phyloP scores from a whole-genome alignment of 495 filamentous ascomycete genomes.

The Xylaria telfairii region DNA sequence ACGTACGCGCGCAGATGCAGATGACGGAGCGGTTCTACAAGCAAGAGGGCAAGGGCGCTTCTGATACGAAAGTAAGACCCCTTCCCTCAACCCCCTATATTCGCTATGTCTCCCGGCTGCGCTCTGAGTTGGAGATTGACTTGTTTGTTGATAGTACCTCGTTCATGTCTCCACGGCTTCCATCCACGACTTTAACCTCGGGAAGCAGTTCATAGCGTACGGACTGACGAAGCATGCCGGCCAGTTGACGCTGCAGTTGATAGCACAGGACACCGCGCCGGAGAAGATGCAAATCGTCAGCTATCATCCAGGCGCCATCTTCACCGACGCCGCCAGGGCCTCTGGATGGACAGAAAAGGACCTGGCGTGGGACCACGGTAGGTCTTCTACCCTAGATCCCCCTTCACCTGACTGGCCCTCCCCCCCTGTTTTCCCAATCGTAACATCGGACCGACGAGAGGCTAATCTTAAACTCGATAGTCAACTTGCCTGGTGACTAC shows the following conservation, averaged over 20 bases:
- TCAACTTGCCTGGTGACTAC: constrained; percentile 51
- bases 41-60: constrained; percentile 29
- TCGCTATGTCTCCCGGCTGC: not conserved
- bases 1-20: constrained; percentile 44
- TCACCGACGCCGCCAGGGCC: constrained; percentile 35
- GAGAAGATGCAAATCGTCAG: constrained; percentile 50
- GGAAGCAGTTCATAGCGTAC: constrained; percentile 31
- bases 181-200: constrained; percentile 32
- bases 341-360: constrained; percentile 28
- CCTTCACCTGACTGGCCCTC: not conserved
- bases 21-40: constrained; percentile 43
- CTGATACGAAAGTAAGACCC: constrained; percentile 7
- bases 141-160: constrained; percentile 35
- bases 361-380: constrained; percentile 47
- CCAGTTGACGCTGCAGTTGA: constrained; percentile 42
- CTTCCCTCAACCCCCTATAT: too few species aligned
- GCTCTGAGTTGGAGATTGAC: not conserved
- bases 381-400: constrained; percentile 9
- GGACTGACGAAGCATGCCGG: constrained; percentile 49
- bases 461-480: constrained; percentile 29
- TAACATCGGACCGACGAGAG: not conserved
- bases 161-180: constrained; percentile 45
- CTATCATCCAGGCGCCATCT: constrained; percentile 51
- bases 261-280: constrained; percentile 39
- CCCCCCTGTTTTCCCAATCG: not conserved